Percentiles rank a stretch among this genome's conserved stretches.
These are phyloP conservation scores for Blastocystis hominis DNA, from an alignment of 352 stramenopile species.

Conservation along the genomic window DNA sequence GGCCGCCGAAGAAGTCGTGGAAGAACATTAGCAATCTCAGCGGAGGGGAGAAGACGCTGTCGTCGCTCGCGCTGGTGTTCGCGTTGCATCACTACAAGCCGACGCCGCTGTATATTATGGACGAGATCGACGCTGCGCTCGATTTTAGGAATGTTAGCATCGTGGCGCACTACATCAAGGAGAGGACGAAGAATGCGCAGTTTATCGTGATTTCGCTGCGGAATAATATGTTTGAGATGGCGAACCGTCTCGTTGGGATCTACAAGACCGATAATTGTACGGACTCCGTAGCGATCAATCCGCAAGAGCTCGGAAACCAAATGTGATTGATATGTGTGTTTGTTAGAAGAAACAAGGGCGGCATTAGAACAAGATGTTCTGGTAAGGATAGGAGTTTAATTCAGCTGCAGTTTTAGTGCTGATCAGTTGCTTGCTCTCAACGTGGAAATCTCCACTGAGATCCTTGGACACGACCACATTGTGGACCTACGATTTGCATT, in stretches of 20 bases:
- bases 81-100: slow-evolving; percentile 98
- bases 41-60: slow-evolving; percentile 95
- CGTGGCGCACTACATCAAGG: slow-evolving; percentile 99
- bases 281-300: slow-evolving; percentile 97
- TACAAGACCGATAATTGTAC: slow-evolving; percentile 98
- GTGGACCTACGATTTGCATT: not conserved
- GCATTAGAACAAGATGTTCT: slow-evolving; percentile 18
- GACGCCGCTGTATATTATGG: slow-evolving; percentile 86
- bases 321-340: slow-evolving; percentile 29
- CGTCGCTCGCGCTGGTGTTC: slow-evolving; percentile 96
- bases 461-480: not conserved
- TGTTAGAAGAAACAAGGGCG: not conserved
- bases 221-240: slow-evolving; percentile 99
- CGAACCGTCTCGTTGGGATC: slow-evolving; percentile 93
- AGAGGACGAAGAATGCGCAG: slow-evolving; percentile 94
- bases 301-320: slow-evolving; percentile 59
- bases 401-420: not conserved
- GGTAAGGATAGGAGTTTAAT: not conserved
- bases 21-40: slow-evolving; percentile 98
- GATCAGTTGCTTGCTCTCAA: not conserved
- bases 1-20: slow-evolving; percentile 97
- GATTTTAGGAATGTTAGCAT: slow-evolving; percentile 99
- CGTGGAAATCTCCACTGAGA: not conserved
- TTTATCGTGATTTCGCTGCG: slow-evolving; percentile 99
- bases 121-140: slow-evolving; percentile 80